Base-by-base conservation (phyloP, 345 rosid species). In the Eucalyptus polybractea region DNA sequence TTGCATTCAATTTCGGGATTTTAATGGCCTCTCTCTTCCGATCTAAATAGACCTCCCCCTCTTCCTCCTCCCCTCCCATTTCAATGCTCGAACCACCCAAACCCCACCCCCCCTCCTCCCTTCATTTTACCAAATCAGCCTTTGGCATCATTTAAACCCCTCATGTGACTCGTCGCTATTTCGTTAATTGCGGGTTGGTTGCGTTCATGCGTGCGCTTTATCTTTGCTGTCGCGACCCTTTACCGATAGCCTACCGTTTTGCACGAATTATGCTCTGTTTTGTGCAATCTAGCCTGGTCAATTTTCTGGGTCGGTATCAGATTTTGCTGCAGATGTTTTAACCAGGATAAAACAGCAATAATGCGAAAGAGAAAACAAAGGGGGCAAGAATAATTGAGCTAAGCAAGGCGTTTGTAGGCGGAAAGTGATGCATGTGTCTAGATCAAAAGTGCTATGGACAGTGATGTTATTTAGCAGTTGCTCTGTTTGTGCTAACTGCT, bases 1-100 rank as follows among this genome's bases (percentile, higher is more conserved):
- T 92, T 91, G 98, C 99, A 98, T 98, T 97, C 94, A 97, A 94
- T 92, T 93, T 31, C 86, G 53, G n/a, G 96, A 91, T 97, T 94
- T 94, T 95, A 97, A 95, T 95, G 95, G 92, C 91, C 92, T 91
- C 94, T 90, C 94, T 93, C 95, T 93, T 95, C 94, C 97, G 90
- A 89, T 90, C 88, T 72, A 92, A 88, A 92, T 51, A 67, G 51
- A 53, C 80, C 45, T 21, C 44, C 60, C 49, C 40, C 72, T 11
- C 27, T 13, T 45, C 65, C 42, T 15, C 29, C 58, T 4, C 29
- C n/a, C 27, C 56, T 37, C 44, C 15, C 89, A 92, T 94, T 94
- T 92, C 92, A 93, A 93, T 96, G 97, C 97, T 91, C 88, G 60
- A 96, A 93, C 98, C 86, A 97, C 97, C 97, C 94, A 88, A 88